Conservation (phyloP, 2,329 filamentous ascomycete species). For the Ceratocystis huliohia region DNA sequence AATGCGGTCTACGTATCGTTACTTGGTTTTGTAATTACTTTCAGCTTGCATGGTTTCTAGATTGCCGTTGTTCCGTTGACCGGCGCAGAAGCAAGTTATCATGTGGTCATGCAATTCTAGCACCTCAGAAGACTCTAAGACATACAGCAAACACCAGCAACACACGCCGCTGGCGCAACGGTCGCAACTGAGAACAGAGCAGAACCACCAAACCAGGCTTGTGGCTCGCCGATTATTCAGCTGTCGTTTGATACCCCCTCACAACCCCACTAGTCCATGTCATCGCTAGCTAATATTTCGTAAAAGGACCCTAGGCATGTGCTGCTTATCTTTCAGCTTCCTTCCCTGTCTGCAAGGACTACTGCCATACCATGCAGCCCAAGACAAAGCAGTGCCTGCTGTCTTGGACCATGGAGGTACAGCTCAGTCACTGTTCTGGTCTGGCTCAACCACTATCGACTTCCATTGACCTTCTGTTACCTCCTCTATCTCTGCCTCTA, state of each 20-base stretch:
- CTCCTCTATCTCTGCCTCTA: not conserved
- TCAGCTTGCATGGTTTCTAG: not conserved
- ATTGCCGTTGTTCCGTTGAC: not conserved
- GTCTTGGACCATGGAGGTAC: not conserved
- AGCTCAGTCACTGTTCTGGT: not conserved
- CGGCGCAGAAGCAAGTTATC: not conserved
- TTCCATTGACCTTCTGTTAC: too few species aligned
- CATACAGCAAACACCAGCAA: not conserved
- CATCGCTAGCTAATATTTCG: not conserved
- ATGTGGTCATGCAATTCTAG: not conserved
- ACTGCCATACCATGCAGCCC: not conserved
- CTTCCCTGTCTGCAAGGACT: constrained; percentile 1
- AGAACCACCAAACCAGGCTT: not conserved
- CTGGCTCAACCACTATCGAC: not conserved
- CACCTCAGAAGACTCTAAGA: not conserved
- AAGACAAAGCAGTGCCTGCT: not conserved
- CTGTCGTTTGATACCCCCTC: constrained; percentile 1
- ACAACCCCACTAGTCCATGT: not conserved
- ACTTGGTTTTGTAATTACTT: not conserved
- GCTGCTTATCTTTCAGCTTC: not conserved
- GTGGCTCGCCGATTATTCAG: not conserved
- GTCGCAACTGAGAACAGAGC: not conserved
- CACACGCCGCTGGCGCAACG: too few species aligned
- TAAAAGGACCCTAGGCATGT: not conserved
- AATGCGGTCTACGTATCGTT: not conserved